Evolutionary conservation across 2,329 filamentous ascomycete genomes (phyloP).

Genomic region (Leptographium radiaticola): DNA sequence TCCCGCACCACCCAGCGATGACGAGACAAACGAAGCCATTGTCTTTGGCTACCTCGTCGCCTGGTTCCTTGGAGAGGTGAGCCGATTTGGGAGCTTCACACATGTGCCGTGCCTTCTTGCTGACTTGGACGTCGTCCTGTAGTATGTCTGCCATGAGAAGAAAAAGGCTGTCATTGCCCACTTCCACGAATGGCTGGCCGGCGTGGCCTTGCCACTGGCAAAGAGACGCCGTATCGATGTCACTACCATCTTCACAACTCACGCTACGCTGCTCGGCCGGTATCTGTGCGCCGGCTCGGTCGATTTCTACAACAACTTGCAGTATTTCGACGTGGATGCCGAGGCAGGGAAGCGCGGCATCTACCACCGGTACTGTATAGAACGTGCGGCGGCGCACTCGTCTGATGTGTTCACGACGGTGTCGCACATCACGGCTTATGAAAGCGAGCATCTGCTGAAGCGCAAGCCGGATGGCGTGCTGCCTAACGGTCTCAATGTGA

Average conservation of each 20-base stretch:
- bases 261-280: slow-evolving; percentile 86
- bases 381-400: slow-evolving; percentile 81
- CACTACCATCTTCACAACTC: slow-evolving; percentile 97
- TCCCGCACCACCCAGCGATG: slow-evolving; percentile 80
- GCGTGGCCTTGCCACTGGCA: slow-evolving; percentile 80
- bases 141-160: slow-evolving; percentile 93
- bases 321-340: slow-evolving; percentile 90
- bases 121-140: background rate
- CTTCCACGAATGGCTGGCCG: slow-evolving; percentile 97
- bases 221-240: slow-evolving; percentile 93
- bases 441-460: slow-evolving; percentile 94
- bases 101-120: background rate
- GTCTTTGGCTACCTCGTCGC: slow-evolving; percentile 95
- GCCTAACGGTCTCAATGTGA: slow-evolving; percentile 94
- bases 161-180: slow-evolving; percentile 88
- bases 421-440: slow-evolving; percentile 95
- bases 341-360: slow-evolving; percentile 97
- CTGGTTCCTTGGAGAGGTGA: slow-evolving; percentile 95
- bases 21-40: slow-evolving; percentile 94
- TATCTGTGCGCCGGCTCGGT: slow-evolving; percentile 96
- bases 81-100: slow-evolving; percentile 11
- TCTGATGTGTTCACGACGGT: slow-evolving; percentile 98
- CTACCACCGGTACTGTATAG: slow-evolving; percentile 97
- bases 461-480: slow-evolving; percentile 93
- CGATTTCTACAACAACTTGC: slow-evolving; percentile 98